Conservation (phyloP, 2,329 filamentous ascomycete species). For the Diplodia intermedia region DNA sequence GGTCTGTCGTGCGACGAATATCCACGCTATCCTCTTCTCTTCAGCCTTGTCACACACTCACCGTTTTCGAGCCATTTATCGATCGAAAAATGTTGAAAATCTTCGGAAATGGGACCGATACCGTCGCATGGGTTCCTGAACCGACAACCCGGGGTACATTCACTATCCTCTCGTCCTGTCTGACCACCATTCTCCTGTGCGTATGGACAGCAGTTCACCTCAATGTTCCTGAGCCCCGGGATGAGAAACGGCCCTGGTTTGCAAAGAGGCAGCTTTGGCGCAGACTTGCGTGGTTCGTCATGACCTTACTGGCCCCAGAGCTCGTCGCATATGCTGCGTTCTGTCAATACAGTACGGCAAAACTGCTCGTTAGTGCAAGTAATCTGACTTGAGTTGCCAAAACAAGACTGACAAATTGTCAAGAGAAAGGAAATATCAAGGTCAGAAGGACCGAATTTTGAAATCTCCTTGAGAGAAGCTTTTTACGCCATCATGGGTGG, state of each 20-base stretch:
- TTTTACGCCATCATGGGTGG: conserved; percentile 37
- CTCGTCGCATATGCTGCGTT: not conserved
- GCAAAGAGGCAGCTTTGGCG: conserved; percentile 9
- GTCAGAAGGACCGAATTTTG: not conserved
- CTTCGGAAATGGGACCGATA: conserved; percentile 13
- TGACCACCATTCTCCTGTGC: conserved; percentile 34
- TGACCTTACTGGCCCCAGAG: conserved; percentile 31
- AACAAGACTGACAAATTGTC: not conserved
- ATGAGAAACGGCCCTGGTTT: not conserved
- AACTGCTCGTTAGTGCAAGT: not conserved
- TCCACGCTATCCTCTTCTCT: not conserved
- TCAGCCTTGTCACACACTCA: not conserved
- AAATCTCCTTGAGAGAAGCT: conserved; percentile 33
- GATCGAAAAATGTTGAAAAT: not conserved
- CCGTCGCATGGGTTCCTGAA: conserved; percentile 32
- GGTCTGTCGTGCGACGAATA: not conserved
- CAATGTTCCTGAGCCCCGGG: conserved; percentile 30
- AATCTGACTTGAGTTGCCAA: no score
- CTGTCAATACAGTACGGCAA: not conserved
- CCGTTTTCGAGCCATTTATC: not conserved
- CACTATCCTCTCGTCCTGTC: conserved; percentile 33
- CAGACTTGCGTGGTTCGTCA: conserved; percentile 24
- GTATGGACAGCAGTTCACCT: conserved; percentile 35
- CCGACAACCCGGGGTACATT: conserved; percentile 33
- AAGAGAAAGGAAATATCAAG: not conserved